A percentile compares a stretch with the other conserved stretches of the same genome.
Evolutionary conservation across 805 yeast genomes (phyloP).

Genomic region (Blastobotrys peoriensis): DNA sequence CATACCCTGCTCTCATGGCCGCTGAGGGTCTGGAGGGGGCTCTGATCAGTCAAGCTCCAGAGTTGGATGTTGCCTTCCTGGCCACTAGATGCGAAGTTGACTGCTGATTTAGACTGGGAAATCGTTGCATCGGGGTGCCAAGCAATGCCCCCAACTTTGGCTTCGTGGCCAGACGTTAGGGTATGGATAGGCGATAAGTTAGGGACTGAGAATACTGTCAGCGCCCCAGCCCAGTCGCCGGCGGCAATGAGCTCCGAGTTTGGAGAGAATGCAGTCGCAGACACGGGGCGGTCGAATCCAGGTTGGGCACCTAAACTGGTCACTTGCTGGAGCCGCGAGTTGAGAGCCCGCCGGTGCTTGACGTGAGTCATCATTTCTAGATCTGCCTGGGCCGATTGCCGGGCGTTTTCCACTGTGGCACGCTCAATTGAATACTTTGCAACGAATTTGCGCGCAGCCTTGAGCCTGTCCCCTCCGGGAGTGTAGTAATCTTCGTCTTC

Average conservation of each 20-base stretch:
- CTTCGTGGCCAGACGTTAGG: constrained; percentile 44
- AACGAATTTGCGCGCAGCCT: constrained; percentile 45
- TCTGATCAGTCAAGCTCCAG: constrained; percentile 27
- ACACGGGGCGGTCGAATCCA: constrained; percentile 62
- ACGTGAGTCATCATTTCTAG: constrained; percentile 40
- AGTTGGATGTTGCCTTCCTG: constrained; percentile 39
- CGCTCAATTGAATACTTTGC: constrained; percentile 45
- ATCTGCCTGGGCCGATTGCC: constrained; percentile 29
- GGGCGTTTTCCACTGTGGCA: constrained; percentile 39
- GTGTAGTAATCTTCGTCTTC: constrained; percentile 74
- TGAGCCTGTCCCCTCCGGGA: constrained; percentile 58
- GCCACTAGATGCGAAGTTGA: constrained; percentile 24
- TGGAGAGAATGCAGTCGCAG: constrained; percentile 46
- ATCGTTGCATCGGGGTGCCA: constrained; percentile 43
- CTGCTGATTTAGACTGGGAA: constrained; percentile 6
- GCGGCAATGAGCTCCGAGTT: constrained; percentile 42
- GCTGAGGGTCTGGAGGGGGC: constrained; percentile 17
- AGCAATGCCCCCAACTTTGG: constrained; percentile 64
- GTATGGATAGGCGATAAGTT: constrained; percentile 30
- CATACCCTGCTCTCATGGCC: constrained; percentile 58
- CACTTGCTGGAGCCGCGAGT: constrained; percentile 30
- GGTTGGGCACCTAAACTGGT: constrained; percentile 64
- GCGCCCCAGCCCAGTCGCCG: constrained; percentile 81
- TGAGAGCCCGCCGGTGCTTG: constrained; percentile 41
- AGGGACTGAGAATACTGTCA: constrained; percentile 43